Evolutionary conservation across 345 rosid species (phyloP), one percentile per base, ranked within the genome.

Genomic region (Corchorus olitorius): DNA sequence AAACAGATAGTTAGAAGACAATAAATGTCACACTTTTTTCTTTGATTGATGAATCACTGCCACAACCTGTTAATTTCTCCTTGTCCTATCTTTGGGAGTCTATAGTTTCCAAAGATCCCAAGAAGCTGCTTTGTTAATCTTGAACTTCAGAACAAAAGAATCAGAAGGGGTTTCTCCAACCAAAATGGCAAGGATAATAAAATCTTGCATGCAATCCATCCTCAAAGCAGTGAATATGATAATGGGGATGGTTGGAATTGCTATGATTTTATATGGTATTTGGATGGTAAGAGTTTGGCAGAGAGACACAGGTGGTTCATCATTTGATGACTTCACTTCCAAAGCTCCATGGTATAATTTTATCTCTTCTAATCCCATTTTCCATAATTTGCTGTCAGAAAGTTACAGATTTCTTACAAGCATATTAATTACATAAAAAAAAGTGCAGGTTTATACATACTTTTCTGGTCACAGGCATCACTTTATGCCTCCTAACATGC

Each of bases 281-380:
- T 86, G 93, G 93, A 84, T 89, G 91, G 58, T 77, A 10, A 86
- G 86, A 77, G 87, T 81, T 22, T 86, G 91, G 89, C 83, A 73
- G 41, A 86, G 85, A 67, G 93, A 87, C 76, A 81, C 65, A 77
- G 81, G 77, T 65, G 73, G 39, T 0, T 72, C 83, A 12, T 76
- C 88, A 6, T 62, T 41, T 75, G 79, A 79, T 41, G 70, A 52
- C 52, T 81, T 78, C 67, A 70, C 74, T 60, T 77, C 86, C 4
- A 53, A 78, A 46, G 77, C 73, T 52, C 60, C 73, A 50, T 70
- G 73, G 73, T 69, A 50, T 27, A 48, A 3, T 27, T 27, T 27
- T 27, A 27, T 19, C 43, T 65, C 70, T 8, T 1, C 53, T 65
- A 65, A 41, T 65, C n/a, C 41, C 46, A n/a, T 9, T 14, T 9